Evolutionary conservation across 495 filamentous ascomycete species (phyloP).

Genomic region (Astrothelium macrocarpum): DNA sequence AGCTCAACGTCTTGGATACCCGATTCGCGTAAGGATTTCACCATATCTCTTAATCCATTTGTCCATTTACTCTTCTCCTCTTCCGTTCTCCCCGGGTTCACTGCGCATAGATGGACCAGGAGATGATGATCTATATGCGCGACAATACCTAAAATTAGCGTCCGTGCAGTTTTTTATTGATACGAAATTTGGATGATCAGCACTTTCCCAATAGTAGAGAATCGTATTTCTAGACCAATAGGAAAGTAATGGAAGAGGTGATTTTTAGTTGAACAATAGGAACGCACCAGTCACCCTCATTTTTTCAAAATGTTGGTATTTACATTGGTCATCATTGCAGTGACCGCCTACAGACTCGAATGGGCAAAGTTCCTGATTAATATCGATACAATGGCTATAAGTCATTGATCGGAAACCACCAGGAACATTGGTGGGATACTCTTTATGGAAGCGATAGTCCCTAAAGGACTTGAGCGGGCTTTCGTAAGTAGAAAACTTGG

Average conservation of each 20-base stretch:
- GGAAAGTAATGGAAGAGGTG: not conserved
- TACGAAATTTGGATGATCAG: conserved; percentile 27
- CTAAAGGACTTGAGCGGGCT: conserved; percentile 76
- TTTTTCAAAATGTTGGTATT: conserved; percentile 70
- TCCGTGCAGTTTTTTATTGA: conserved; percentile 30
- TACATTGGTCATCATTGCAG: conserved; percentile 63
- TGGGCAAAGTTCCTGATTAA: conserved; percentile 60
- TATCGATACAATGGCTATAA: conserved; percentile 80
- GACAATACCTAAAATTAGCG: conserved; percentile 33
- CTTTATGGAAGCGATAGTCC: conserved; percentile 80
- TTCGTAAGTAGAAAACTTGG: conserved; percentile 60
- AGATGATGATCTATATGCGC: conserved; percentile 72
- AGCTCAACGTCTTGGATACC: conserved; percentile 64
- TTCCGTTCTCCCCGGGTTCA: conserved; percentile 57
- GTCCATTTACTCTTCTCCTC: conserved; percentile 65
- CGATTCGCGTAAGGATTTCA: conserved; percentile 62
- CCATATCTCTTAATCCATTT: conserved; percentile 62
- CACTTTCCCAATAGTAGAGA: not conserved
- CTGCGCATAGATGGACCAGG: conserved; percentile 68
- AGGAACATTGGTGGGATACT: conserved; percentile 55
- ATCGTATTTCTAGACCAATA: not conserved
- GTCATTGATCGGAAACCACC: conserved; percentile 81
- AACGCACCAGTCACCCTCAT: conserved; percentile 77
- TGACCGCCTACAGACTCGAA: conserved; percentile 61
- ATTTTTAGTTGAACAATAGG: not conserved